Base-by-base conservation (phyloP, 192 early-diverging fungal species). In the Backusella psychrophila region DNA sequence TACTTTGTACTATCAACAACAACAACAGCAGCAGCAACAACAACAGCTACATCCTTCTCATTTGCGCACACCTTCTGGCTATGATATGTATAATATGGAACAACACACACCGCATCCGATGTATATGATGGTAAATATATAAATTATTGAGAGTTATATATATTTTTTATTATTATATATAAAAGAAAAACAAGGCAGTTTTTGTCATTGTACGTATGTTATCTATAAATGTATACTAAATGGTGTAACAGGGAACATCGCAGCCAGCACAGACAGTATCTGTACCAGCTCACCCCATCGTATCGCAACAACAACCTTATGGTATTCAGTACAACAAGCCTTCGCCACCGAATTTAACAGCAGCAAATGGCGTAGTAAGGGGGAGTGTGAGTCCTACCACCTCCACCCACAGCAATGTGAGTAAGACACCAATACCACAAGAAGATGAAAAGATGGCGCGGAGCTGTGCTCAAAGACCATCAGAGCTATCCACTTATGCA, bases 401-500 rank as follows among this genome's bases (percentile, higher is more conserved):
- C 73, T 80, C 46, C 76, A 77, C n/a, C 11, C 79, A 78, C 41
- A 81, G 82, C 14, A 67, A 74, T 38, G 39, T 33, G 0, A 71
- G 70, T 29, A 46, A 74, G n/a, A 23, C 35, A 11, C 72, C 53
- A 63, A 19, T 73, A 38, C 21, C 56, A 29, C 34, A 26, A 39
- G 41, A 29, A 4, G n/a, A 39, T 63, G 56, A 63, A 63, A 63
- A 63, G 12, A 12, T 26, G 9, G 11, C 3, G 12, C 9, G 56
- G 23, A 63, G 9, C 26, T 63, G 21, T 29, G 8, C 56, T 29
- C 26, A 23, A 9, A 63, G 56, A 56, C 21, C 72, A 74, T 8
- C 72, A 73, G 21, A 53, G 41, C 85, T 90, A 9, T 88, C 87
- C 2, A 83, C 88, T 70, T 90, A 86, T 76, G 85, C 87, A 4